Conservation (phyloP, 306 rosid species). For the Casuarina equisetifolia region DNA sequence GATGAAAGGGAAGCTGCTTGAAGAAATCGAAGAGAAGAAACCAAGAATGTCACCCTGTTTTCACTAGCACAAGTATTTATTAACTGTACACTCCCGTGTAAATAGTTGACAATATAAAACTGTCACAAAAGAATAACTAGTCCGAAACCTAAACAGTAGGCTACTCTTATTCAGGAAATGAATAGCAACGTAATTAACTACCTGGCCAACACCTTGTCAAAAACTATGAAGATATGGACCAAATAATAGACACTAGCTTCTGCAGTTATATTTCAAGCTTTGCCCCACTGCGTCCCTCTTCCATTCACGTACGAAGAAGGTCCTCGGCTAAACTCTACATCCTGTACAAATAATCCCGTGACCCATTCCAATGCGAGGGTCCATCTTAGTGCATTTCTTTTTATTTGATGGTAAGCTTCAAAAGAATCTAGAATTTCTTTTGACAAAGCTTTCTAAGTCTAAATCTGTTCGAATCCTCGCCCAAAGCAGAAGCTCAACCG, state of each 20-base stretch:
- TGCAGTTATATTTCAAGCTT: constrained; percentile 6
- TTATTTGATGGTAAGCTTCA: constrained; percentile 6
- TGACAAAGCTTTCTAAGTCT: background rate
- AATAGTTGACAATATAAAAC: constrained; percentile 11
- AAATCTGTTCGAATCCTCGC: constrained; percentile 8
- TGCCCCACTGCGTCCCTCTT: constrained; percentile 1
- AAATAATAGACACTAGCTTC: constrained; percentile 22
- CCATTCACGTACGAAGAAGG: constrained; percentile 22
- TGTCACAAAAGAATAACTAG: background rate
- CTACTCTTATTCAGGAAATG: constrained; percentile 38
- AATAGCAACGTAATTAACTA: constrained; percentile 20
- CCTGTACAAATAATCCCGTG: constrained; percentile 50
- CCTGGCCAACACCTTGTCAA: constrained; percentile 24
- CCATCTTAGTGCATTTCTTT: constrained; percentile 20
- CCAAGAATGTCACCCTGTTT: no score
- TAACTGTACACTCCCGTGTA: constrained; percentile 14
- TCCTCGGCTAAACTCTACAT: constrained; percentile 38
- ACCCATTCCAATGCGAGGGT: constrained; percentile 41
- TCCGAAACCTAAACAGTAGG: constrained; percentile 29
- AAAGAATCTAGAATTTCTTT: constrained; percentile 26
- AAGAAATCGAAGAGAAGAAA: no score
- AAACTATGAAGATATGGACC: constrained; percentile 21
- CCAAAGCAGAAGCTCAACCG: background rate
- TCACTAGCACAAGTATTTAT: background rate
- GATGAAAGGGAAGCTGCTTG: no score